Percentiles rank a stretch among this genome's conserved stretches.
Conservation (phyloP, 768 basidiomycete genomes). For the Clitopilus passeckerianus region DNA sequence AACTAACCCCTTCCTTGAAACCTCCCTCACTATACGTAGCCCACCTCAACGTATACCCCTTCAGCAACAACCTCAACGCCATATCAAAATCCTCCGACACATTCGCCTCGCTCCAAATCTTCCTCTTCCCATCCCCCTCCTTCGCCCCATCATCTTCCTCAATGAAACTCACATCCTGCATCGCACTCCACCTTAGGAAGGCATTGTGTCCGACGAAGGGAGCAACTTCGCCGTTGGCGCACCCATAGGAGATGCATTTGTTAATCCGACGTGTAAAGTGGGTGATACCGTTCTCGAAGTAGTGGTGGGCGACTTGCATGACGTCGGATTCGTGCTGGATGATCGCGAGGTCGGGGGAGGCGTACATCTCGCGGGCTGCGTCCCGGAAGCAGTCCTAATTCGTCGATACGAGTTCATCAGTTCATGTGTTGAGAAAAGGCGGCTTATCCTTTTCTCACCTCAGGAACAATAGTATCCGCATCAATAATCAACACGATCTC, state of each 20-base stretch:
- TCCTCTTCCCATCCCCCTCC: conserved; percentile 45
- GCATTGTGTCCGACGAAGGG: conserved; percentile 87
- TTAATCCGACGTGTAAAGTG: conserved; percentile 90
- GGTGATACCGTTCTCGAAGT: conserved; percentile 88
- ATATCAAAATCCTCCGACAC: conserved; percentile 83
- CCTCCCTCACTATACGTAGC: conserved; percentile 80
- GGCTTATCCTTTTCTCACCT: too few relatives aligned
- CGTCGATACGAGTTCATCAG: too few relatives aligned
- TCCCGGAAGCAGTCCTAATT: conserved; percentile 80
- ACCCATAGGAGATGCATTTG: conserved; percentile 70
- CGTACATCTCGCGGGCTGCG: conserved; percentile 79
- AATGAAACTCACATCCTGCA: conserved; percentile 78
- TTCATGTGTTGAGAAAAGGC: too few relatives aligned
- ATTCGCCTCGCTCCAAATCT: conserved; percentile 73
- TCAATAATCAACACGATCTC: conserved; percentile 81
- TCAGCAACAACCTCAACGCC: conserved; percentile 61
- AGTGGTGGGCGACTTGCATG: conserved; percentile 85
- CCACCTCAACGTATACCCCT: conserved; percentile 74
- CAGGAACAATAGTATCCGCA: conserved; percentile 73
- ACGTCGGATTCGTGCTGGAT: conserved; percentile 89
- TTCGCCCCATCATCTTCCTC: conserved; percentile 31
- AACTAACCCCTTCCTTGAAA: conserved; percentile 86
- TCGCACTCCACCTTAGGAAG: conserved; percentile 81
- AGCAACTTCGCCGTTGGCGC: conserved; percentile 77
- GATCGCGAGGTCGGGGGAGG: conserved; percentile 77